Conservation (phyloP, 768 basidiomycete species). For the Podaxis sp. region DNA sequence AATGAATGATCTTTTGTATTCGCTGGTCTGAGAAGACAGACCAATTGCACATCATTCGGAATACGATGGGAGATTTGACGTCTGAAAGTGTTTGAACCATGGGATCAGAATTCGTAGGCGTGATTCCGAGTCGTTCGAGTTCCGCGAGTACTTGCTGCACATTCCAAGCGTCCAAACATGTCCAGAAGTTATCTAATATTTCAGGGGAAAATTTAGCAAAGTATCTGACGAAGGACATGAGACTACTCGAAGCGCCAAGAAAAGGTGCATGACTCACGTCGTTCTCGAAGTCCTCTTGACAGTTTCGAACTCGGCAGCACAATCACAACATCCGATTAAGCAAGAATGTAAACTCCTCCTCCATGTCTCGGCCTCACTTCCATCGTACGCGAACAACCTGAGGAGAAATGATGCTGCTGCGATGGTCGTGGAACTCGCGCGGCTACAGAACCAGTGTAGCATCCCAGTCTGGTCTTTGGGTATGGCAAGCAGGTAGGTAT, state of each 20-base stretch:
- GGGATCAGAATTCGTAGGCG: constrained; percentile 17
- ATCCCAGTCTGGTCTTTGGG: constrained; percentile 36
- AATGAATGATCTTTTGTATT: constrained; percentile 42
- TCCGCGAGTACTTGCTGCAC: constrained; percentile 48
- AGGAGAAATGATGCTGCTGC: constrained; percentile 81
- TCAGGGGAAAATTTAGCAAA: constrained; percentile 63
- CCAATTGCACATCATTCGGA: constrained; percentile 65
- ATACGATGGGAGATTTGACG: constrained; percentile 51
- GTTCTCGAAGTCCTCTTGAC: constrained; percentile 63
- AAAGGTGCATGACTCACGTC: constrained; percentile 57
- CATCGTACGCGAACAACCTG: constrained; percentile 77
- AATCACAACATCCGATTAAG: constrained; percentile 63
- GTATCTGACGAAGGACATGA: constrained; percentile 48
- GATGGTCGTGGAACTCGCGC: constrained; percentile 52
- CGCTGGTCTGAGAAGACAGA: constrained; percentile 50
- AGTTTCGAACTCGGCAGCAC: constrained; percentile 65
- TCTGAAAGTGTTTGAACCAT: constrained; percentile 33
- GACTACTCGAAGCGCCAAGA: neutral
- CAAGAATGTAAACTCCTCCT: constrained; percentile 54
- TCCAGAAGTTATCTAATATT: constrained; percentile 57
- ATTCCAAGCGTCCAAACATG: constrained; percentile 68
- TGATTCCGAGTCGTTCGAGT: constrained; percentile 34
- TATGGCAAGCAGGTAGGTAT: constrained; percentile 52
- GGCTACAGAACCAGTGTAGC: constrained; percentile 82
- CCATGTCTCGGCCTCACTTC: constrained; percentile 62